These are phyloP conservation scores for Syzygium jambos DNA, from an alignment of 345 rosid species.

Conservation along the genomic window DNA sequence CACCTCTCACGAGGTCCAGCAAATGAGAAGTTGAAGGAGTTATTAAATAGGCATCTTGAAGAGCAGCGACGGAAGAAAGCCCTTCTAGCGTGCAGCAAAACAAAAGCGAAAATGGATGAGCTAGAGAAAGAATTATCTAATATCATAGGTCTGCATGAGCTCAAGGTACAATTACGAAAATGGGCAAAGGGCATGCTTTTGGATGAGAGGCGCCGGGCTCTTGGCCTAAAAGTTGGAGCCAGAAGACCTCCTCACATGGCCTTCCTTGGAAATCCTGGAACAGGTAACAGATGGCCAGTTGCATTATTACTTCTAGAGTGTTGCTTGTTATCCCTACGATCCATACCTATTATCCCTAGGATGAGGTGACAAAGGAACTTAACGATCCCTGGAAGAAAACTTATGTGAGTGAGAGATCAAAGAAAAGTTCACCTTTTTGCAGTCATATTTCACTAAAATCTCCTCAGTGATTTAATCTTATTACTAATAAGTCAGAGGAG, in stretches of 20 bases:
- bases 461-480: background rate
- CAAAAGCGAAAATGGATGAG: constrained; percentile 85
- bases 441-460: background rate
- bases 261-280: constrained; percentile 95
- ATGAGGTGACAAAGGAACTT: background rate
- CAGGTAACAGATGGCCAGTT: constrained; percentile 37
- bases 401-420: background rate
- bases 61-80: constrained; percentile 82
- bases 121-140: constrained; percentile 68
- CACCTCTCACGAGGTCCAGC: constrained; percentile 82
- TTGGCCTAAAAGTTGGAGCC: constrained; percentile 73
- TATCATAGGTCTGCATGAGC: constrained; percentile 77
- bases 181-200: constrained; percentile 99
- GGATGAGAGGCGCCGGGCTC: constrained; percentile 92
- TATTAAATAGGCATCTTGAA: constrained; percentile 52
- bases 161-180: constrained; percentile 82
- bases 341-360: background rate
- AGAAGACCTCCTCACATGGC: constrained; percentile 99
- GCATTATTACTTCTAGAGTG: background rate
- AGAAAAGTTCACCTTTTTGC: background rate
- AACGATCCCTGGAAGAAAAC: background rate
- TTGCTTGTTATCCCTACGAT: background rate
- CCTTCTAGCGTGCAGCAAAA: constrained; percentile 63
- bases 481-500: background rate
- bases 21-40: constrained; percentile 52